phyloP scores from a whole-genome alignment of 306 rosid species.

The Rosa lucieae region DNA sequence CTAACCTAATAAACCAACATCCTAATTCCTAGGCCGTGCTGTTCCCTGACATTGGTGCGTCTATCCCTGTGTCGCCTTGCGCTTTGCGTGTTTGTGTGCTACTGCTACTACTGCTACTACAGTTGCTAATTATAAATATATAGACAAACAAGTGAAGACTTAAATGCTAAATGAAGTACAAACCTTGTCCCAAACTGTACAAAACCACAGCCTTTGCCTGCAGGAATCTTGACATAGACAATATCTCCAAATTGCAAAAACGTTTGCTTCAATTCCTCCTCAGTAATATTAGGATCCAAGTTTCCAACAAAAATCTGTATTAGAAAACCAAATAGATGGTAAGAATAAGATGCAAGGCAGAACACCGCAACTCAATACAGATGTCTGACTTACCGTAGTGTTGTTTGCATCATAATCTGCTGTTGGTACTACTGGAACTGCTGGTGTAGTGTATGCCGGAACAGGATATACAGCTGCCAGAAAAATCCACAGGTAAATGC shows the following conservation, averaged over 20 bases:
- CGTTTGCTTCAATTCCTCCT: slow-evolving; percentile 82
- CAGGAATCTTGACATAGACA: slow-evolving; percentile 65
- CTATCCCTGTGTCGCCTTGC: no score
- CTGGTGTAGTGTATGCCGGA: slow-evolving; percentile 64
- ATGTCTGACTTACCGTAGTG: slow-evolving; percentile 64
- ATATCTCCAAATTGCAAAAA: slow-evolving; percentile 84
- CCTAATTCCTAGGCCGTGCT: no score
- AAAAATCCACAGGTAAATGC: slow-evolving; percentile 13
- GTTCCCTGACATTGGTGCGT: no score
- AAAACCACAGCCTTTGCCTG: slow-evolving; percentile 82
- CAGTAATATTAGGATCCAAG: slow-evolving; percentile 76
- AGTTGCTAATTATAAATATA: neutral
- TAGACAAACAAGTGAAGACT: slow-evolving; percentile 17
- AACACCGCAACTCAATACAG: slow-evolving; percentile 4
- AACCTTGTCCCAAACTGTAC: slow-evolving; percentile 84
- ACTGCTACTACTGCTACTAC: no score
- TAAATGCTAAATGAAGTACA: slow-evolving; percentile 9
- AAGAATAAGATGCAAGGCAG: slow-evolving; percentile 21
- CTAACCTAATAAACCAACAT: neutral
- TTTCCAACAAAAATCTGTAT: slow-evolving; percentile 79
- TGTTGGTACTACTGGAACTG: slow-evolving; percentile 44
- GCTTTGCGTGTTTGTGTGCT: no score
- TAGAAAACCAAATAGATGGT: slow-evolving; percentile 3
- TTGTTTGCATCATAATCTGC: slow-evolving; percentile 74
- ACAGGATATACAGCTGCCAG: slow-evolving; percentile 58